Evolutionary conservation across 345 rosid species (phyloP), one percentile per base, ranked within the genome.

Genomic region (Hibiscus tridactylites): DNA sequence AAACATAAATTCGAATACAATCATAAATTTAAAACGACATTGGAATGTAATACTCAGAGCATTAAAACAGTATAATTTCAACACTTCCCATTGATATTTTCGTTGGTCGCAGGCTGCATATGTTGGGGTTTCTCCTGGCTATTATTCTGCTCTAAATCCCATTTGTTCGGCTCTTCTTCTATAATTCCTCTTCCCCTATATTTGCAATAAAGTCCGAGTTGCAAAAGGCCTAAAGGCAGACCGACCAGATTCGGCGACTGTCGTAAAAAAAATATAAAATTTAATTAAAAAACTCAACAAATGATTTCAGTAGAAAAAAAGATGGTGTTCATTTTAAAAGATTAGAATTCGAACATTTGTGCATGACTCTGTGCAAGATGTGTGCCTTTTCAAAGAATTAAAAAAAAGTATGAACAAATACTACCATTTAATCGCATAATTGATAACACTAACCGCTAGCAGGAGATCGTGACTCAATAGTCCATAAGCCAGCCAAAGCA

Each of bases 401-500:
- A 29, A 0, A 29, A 29, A 29, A 29, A 29, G 3, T 29, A 19
- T 53, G 79, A 50, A 50, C 8, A 50, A 3, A 1, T 1, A 2
- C n/a, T 50, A n/a, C 54, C 9, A n/a, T 13, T 2, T 6, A 12
- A n/a, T 16, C 8, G 1, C 46, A 3, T 62, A n/a, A 37, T 15
- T 33, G 1, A 76, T 19, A 62, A 21, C 49, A 81, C 87, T 4
- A 69, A 94, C 97, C 86, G 96, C 90, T 13, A 91, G 82, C 72
- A 94, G 81, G 72, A 88, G 85, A 78, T 94, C 98, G 66, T 79
- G 87, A 76, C 93, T 79, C 17, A 91, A 78, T 53, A 91, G 83
- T 61, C 97, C 96, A 77, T 87, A 88, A 4, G 86, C 83, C 85
- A 88, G 68, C 97, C 97, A 91, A 29, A 86, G 79, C 15, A 87